Evolutionary conservation across 2,329 filamentous ascomycete genomes (phyloP).

Genomic region (Ciborinia camelliae): DNA sequence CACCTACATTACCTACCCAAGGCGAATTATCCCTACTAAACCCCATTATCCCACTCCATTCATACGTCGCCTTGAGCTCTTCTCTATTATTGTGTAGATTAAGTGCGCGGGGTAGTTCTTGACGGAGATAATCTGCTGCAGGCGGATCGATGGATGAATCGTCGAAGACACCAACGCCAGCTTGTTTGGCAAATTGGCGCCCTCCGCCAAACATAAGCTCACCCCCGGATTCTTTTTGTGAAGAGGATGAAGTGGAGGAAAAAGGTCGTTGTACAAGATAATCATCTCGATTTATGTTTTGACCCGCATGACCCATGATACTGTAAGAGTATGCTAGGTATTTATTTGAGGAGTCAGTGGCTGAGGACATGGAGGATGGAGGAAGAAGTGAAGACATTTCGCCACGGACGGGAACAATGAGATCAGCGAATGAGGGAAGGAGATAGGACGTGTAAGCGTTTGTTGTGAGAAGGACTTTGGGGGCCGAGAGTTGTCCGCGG

Average conservation of each 20-base stretch:
- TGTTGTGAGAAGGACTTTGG: constrained; percentile 69
- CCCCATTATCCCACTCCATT: constrained; percentile 81
- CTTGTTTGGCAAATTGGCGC: constrained; percentile 51
- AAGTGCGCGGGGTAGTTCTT: constrained; percentile 29
- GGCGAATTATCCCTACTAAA: constrained; percentile 65
- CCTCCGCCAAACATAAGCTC: constrained; percentile 72
- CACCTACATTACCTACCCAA: constrained; percentile 68
- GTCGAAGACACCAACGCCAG: constrained; percentile 55
- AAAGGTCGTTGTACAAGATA: constrained; percentile 70
- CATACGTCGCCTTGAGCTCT: constrained; percentile 46
- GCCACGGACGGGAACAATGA: constrained; percentile 75
- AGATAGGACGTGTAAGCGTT: constrained; percentile 82
- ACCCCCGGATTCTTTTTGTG: constrained; percentile 39
- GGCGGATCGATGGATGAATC: constrained; percentile 56
- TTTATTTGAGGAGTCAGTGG: constrained; percentile 8
- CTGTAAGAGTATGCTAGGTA: constrained; percentile 46
- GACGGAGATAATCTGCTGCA: constrained; percentile 34
- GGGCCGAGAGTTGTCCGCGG: constrained; percentile 62
- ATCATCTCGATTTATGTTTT: constrained; percentile 55
- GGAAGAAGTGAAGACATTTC: constrained; percentile 67
- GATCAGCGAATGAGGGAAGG: constrained; percentile 62
- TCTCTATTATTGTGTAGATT: constrained; percentile 38
- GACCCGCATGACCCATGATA: constrained; percentile 51
- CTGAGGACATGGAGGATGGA: constrained; percentile 40
- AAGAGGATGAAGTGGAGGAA: constrained; percentile 32